Evolutionary conservation across 495 filamentous ascomycete genomes (phyloP).

Genomic region (Neurospora discreta): DNA sequence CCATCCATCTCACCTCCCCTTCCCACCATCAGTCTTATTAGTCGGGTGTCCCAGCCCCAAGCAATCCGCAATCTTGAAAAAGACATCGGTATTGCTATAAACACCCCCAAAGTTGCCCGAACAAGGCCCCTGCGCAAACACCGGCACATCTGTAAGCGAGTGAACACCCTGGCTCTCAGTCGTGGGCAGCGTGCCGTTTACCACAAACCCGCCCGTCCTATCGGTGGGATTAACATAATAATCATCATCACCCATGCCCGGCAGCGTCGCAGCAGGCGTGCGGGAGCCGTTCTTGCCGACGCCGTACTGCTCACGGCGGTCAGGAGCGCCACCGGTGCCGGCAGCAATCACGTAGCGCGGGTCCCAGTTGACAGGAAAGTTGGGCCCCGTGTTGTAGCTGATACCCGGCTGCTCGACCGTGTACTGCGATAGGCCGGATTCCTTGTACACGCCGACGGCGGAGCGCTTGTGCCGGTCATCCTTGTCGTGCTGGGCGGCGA

Average conservation of each 20-base stretch:
- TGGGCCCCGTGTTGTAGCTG: slow-evolving; percentile 49
- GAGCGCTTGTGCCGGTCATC: slow-evolving; percentile 50
- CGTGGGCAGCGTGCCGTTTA: slow-evolving; percentile 58
- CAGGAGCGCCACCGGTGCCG: slow-evolving; percentile 52
- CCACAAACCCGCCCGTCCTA: slow-evolving; percentile 47
- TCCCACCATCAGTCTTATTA: slow-evolving; percentile 10
- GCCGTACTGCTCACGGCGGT: slow-evolving; percentile 55
- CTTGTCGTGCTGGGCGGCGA: slow-evolving; percentile 39
- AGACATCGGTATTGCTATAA: slow-evolving; percentile 58
- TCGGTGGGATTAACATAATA: slow-evolving; percentile 52
- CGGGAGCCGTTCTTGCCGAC: slow-evolving; percentile 48
- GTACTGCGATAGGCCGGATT: slow-evolving; percentile 61
- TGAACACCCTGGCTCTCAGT: slow-evolving; percentile 51
- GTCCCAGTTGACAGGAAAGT: slow-evolving; percentile 68
- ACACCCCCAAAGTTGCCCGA: slow-evolving; percentile 59
- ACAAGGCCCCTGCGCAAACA: slow-evolving; percentile 62
- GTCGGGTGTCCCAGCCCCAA: slow-evolving; percentile 41
- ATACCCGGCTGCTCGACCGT: slow-evolving; percentile 28
- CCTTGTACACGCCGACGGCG: slow-evolving; percentile 55
- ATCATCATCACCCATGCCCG: slow-evolving; percentile 28
- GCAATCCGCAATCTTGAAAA: slow-evolving; percentile 60
- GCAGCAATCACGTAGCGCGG: slow-evolving; percentile 62
- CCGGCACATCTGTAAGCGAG: slow-evolving; percentile 63
- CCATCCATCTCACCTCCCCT: neutral
- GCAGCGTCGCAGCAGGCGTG: slow-evolving; percentile 36